Evolutionary conservation across 805 yeast species (phyloP).

Genomic region (Saccharomycopsis malanga): DNA sequence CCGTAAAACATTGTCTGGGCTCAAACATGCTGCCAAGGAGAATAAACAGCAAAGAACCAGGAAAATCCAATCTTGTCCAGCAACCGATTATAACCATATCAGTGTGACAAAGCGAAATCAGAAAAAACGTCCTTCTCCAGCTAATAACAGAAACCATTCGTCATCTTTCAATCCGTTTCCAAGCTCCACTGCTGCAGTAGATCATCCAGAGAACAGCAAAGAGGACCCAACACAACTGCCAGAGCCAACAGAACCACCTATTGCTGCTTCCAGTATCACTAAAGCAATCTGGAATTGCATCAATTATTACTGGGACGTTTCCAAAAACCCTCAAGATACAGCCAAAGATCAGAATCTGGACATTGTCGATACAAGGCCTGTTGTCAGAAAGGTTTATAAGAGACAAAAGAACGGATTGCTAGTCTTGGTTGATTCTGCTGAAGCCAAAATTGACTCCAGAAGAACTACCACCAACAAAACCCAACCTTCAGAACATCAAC

Average conservation of each 20-base stretch:
- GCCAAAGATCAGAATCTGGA: not conserved
- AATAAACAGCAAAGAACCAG: not conserved
- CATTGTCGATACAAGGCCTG: not conserved
- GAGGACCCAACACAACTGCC: too few species aligned
- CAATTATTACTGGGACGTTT: conserved; percentile 5
- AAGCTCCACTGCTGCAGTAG: too few species aligned
- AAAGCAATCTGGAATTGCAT: conserved; percentile 7
- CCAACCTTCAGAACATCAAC: too few species aligned
- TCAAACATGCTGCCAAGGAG: not conserved
- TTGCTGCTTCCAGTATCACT: conserved; percentile 2
- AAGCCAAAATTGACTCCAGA: not conserved
- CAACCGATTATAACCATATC: too few species aligned
- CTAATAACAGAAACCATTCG: not conserved
- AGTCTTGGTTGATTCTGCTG: not conserved
- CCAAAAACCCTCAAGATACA: not conserved
- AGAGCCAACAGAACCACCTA: too few species aligned
- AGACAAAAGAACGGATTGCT: conserved; percentile 5
- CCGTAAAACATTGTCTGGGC: not conserved
- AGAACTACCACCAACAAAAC: too few species aligned
- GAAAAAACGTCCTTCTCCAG: not conserved
- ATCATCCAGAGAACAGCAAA: too few species aligned
- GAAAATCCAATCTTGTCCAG: not conserved
- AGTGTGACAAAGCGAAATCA: too few species aligned
- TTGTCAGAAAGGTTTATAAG: conserved; percentile 11
- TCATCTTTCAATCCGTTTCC: conserved; percentile 3